Percentiles rank a stretch among this genome's conserved stretches.
phyloP scores from a whole-genome alignment of 1,139 yeast genomes.

The Diutina ranongensis region DNA sequence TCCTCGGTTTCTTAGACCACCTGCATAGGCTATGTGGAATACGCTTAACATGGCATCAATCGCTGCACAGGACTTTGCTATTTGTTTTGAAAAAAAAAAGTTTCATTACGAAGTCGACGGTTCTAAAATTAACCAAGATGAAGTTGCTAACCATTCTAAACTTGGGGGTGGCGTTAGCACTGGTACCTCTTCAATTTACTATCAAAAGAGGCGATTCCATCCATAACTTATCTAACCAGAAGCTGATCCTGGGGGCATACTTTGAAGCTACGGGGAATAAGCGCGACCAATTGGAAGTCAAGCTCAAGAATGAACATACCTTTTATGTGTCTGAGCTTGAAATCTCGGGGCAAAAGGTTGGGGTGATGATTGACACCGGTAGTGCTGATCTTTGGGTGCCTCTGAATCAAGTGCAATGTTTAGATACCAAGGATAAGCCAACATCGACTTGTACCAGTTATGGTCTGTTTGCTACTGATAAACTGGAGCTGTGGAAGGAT shows the following conservation, averaged over 20 bases:
- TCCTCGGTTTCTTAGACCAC: no score
- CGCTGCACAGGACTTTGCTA: no score
- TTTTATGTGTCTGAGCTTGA: background rate
- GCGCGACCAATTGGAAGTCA: background rate
- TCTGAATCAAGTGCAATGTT: background rate
- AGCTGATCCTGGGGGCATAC: background rate
- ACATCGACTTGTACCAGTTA: background rate
- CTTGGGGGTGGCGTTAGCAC: background rate
- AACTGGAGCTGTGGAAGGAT: constrained; percentile 5
- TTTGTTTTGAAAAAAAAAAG: no score
- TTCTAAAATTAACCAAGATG: background rate
- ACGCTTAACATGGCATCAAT: no score
- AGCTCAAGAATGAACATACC: background rate
- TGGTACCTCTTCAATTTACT: background rate
- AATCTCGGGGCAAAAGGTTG: background rate
- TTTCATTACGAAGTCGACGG: no score
- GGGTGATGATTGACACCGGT: constrained; percentile 6
- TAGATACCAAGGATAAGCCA: background rate
- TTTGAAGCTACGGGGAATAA: background rate
- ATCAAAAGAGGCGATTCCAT: background rate
- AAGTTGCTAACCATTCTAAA: background rate
- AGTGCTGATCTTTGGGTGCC: constrained; percentile 6
- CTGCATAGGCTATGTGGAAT: no score
- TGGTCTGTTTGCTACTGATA: constrained; percentile 8
- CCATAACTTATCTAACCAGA: background rate